Conservation (phyloP, 352 stramenopile genomes). For the Aphanomyces astaci region DNA sequence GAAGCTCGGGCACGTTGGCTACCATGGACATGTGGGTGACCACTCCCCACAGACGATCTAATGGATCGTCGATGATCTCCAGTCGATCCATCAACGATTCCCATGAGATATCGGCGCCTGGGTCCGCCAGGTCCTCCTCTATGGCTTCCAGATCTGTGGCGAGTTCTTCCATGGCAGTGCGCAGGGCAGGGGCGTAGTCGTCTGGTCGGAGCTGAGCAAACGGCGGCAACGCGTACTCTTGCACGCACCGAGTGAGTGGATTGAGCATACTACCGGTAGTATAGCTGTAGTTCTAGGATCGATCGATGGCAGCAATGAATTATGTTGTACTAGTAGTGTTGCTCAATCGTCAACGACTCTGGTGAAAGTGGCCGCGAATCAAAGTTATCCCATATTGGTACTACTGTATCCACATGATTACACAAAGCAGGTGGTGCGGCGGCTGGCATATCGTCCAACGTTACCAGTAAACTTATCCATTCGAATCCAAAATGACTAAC, state of each 20-base stretch:
- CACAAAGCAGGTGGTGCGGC: no score
- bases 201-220: slow-evolving; percentile 52
- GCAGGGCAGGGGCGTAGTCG: slow-evolving; percentile 51
- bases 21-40: slow-evolving; percentile 96
- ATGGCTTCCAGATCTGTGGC: slow-evolving; percentile 40
- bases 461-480: no score
- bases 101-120: slow-evolving; percentile 26
- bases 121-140: slow-evolving; percentile 31
- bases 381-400: no score
- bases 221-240: slow-evolving; percentile 47
- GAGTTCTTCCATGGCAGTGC: slow-evolving; percentile 39
- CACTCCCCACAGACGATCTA: slow-evolving; percentile 93
- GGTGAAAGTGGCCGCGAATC: no score
- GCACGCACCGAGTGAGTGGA: slow-evolving; percentile 47
- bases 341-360: no score
- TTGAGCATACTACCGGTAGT: slow-evolving; percentile 26
- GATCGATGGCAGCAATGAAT: no score
- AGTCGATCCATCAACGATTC: slow-evolving; percentile 85
- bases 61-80: slow-evolving; percentile 86
- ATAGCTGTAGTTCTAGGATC: no score
- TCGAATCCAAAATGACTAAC: no score
- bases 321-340: no score
- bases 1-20: slow-evolving; percentile 93
- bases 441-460: no score
- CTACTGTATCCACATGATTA: no score